phyloP scores from a whole-genome alignment of 768 basidiomycete species.

The Gloeophyllum trabeum region DNA sequence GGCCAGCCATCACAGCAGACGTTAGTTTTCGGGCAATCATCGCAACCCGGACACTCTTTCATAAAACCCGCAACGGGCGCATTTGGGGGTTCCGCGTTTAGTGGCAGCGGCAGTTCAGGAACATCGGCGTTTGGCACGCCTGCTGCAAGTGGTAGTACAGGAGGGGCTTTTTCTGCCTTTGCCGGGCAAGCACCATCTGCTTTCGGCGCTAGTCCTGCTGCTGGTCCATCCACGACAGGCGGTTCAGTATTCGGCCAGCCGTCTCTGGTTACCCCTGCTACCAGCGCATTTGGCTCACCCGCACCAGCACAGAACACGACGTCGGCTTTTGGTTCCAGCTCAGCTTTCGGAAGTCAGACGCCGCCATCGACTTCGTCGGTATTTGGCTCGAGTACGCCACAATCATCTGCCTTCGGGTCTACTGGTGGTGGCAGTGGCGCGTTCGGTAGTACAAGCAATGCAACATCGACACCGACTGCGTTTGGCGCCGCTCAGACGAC shows the following conservation, averaged over 20 bases:
- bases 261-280: conserved; percentile 5
- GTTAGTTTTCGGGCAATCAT: conserved; percentile 16
- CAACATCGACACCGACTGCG: not conserved
- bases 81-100: conserved; percentile 2
- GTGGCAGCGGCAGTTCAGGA: conserved; percentile 11
- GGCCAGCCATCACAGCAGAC: conserved; percentile 15
- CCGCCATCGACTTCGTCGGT: conserved; percentile 7
- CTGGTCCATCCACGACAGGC: conserved; percentile 2
- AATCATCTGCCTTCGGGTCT: conserved; percentile 12
- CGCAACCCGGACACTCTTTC: conserved; percentile 16
- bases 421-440: not conserved
- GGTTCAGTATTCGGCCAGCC: conserved; percentile 15
- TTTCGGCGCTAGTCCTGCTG: conserved; percentile 13
- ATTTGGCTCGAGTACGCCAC: conserved; percentile 7
- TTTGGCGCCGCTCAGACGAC: not conserved
- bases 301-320: conserved; percentile 4
- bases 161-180: conserved; percentile 13
- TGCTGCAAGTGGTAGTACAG: not conserved
- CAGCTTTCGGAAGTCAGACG: too few species aligned
- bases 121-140: too few species aligned
- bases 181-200: conserved; percentile 17
- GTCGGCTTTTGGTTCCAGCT: not conserved
- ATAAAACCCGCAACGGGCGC: conserved; percentile 9
- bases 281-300: conserved; percentile 3
- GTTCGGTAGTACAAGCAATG: not conserved